A percentile compares a stretch with the other conserved stretches of the same genome.
phyloP scores from a whole-genome alignment of 2,329 filamentous ascomycete genomes.

The Aspergillus neotritici region DNA sequence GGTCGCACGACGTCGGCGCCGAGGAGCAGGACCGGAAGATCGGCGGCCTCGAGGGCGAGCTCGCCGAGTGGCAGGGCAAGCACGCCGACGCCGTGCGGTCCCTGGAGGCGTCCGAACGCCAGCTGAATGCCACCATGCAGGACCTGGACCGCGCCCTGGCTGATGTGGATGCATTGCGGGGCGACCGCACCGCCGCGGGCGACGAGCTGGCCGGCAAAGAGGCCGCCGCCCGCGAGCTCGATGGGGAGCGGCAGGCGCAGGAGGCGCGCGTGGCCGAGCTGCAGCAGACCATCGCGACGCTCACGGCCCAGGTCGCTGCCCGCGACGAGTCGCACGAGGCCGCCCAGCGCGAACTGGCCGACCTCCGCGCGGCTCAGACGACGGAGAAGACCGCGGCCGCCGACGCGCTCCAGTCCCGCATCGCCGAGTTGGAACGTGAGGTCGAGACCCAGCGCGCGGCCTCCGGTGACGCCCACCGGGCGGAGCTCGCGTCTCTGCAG shows the following conservation, averaged over 20 bases:
- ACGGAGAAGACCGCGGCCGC: conserved; percentile 48
- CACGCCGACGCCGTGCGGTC: conserved; percentile 65
- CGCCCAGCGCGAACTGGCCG: conserved; percentile 62
- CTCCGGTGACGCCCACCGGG: conserved; percentile 49
- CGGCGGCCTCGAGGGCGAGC: conserved; percentile 62
- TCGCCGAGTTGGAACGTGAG: conserved; percentile 53
- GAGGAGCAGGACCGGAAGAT: conserved; percentile 54
- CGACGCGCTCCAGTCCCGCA: conserved; percentile 36
- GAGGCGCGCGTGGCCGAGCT: conserved; percentile 57
- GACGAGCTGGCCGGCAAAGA: conserved; percentile 31
- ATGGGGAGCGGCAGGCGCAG: conserved; percentile 52
- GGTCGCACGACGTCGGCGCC: conserved; percentile 28
- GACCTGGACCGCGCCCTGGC: conserved; percentile 65
- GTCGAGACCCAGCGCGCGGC: conserved; percentile 50
- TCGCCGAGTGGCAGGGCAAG: conserved; percentile 68
- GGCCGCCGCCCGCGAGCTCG: conserved; percentile 41
- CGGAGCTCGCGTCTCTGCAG: conserved; percentile 49
- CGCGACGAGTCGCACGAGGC: conserved; percentile 68
- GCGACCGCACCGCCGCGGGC: conserved; percentile 34
- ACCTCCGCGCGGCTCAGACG: conserved; percentile 56
- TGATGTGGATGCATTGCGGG: conserved; percentile 45
- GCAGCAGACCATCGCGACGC: conserved; percentile 71
- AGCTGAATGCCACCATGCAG: conserved; percentile 65
- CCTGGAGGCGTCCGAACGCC: conserved; percentile 65
- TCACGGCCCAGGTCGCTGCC: conserved; percentile 65